A percentile compares a stretch with the other conserved stretches of the same genome.
These are phyloP conservation scores for Trypanosoma congolense DNA, from an alignment of 208 protist species.

Conservation along the genomic window DNA sequence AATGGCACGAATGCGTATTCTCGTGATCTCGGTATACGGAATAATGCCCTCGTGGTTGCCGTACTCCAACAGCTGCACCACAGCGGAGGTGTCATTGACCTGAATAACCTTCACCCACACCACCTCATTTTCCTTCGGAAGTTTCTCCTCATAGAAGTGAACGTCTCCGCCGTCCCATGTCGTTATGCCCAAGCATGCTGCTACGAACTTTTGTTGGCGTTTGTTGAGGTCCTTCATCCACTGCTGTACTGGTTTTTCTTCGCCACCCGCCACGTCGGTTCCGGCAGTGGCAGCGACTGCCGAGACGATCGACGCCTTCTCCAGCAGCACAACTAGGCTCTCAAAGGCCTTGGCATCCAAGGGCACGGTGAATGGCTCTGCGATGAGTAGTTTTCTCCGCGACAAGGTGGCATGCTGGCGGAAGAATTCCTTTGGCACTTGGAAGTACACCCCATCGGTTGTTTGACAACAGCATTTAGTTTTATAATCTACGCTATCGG, in stretches of 20 bases:
- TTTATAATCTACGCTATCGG: slow-evolving; percentile 74
- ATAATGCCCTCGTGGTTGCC: slow-evolving; percentile 99
- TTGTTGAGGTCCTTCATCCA: slow-evolving; percentile 80
- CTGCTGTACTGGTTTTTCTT: slow-evolving; percentile 30
- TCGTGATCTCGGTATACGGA: slow-evolving; percentile 96
- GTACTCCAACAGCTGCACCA: slow-evolving; percentile 97
- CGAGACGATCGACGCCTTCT: slow-evolving; percentile 68
- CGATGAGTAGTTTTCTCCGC: slow-evolving; percentile 47
- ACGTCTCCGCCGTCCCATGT: slow-evolving; percentile 75
- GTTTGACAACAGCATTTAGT: slow-evolving; percentile 78
- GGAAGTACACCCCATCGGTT: slow-evolving; percentile 64
- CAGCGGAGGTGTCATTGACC: slow-evolving; percentile 92
- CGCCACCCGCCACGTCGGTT: slow-evolving; percentile 33
- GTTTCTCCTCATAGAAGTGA: slow-evolving; percentile 63
- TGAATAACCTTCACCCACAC: slow-evolving; percentile 96
- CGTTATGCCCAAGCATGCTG: slow-evolving; percentile 58
- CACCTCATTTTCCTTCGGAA: slow-evolving; percentile 95
- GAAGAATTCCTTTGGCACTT: slow-evolving; percentile 80
- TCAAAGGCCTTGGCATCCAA: slow-evolving; percentile 48
- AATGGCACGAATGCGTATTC: slow-evolving; percentile 97
- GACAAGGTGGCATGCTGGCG: slow-evolving; percentile 49
- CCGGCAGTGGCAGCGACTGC: slow-evolving; percentile 48
- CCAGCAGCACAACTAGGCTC: slow-evolving; percentile 51
- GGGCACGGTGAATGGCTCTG: slow-evolving; percentile 67
- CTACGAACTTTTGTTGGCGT: slow-evolving; percentile 75